Percentiles rank a stretch among this genome's conserved stretches.
Conservation (phyloP, 179 eudicot genomes). For the Carnegiea gigantea region DNA sequence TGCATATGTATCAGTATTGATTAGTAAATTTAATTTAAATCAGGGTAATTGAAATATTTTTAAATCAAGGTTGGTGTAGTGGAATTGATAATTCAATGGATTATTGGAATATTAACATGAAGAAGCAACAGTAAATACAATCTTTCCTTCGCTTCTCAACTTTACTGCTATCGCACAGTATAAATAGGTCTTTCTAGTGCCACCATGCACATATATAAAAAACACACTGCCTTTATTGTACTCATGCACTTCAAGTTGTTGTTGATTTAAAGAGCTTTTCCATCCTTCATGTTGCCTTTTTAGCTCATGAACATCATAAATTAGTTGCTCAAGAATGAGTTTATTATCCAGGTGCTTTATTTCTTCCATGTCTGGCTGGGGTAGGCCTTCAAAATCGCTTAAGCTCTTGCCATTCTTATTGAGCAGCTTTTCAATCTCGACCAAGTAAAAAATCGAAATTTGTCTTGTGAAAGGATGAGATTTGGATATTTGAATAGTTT, state of each 20-base stretch:
- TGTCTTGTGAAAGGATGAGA: no score
- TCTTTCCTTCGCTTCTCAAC: not conserved
- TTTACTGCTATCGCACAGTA: not conserved
- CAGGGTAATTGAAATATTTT: no score
- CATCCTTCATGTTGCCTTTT: not conserved
- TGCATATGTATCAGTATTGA: no score
- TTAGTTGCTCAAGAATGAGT: no score
- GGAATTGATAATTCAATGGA: no score
- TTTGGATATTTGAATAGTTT: no score
- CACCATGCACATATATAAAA: not conserved
- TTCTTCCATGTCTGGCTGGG: no score
- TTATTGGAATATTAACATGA: not conserved
- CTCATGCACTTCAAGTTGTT: not conserved
- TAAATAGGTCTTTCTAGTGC: constrained; percentile 13
- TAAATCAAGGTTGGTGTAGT: no score
- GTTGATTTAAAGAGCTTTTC: not conserved
- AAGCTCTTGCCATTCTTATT: not conserved
- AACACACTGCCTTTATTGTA: not conserved
- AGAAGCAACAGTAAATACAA: constrained; percentile 1
- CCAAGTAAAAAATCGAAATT: no score
- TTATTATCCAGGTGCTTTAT: no score
- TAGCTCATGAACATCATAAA: not conserved
- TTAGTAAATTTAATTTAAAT: no score
- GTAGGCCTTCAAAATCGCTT: not conserved
- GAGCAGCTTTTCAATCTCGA: not conserved